Conservation (phyloP, 2,329 filamentous ascomycete genomes). For the Cordyceps cicadae region DNA sequence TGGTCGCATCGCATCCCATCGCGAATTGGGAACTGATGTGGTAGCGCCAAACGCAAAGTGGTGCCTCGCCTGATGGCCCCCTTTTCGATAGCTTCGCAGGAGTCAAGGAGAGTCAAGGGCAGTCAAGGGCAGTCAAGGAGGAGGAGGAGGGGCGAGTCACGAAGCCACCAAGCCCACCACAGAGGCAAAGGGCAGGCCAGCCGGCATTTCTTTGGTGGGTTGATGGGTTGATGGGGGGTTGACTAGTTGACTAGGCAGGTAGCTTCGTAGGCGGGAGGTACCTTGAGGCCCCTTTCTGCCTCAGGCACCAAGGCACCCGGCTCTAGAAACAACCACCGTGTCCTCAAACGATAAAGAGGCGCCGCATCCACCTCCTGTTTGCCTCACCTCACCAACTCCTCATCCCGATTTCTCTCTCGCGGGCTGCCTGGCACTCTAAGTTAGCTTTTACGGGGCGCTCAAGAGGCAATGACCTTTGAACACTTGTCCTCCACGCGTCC, state of each 20-base stretch:
- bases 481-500: slow-evolving; percentile 20
- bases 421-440: background rate
- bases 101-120: background rate
- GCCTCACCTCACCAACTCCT: background rate
- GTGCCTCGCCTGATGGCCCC: slow-evolving; percentile 5
- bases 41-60: slow-evolving; percentile 2
- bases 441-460: slow-evolving; percentile 3
- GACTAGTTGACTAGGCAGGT: too few relatives aligned
- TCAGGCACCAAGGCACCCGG: slow-evolving; percentile 19
- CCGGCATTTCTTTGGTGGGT: too few relatives aligned
- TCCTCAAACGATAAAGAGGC: slow-evolving; percentile 28
- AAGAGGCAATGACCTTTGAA: slow-evolving; percentile 16
- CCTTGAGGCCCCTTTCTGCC: slow-evolving; percentile 17
- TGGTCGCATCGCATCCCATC: slow-evolving; percentile 1
- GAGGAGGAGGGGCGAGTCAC: background rate
- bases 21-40: background rate
- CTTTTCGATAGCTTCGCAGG: background rate
- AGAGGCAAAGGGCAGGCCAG: too few relatives aligned
- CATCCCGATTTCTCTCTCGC: background rate
- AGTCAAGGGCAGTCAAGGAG: background rate
- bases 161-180: too few relatives aligned
- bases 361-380: slow-evolving; percentile 18
- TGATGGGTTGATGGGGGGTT: too few relatives aligned
- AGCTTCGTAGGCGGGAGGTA: too few relatives aligned
- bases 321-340: slow-evolving; percentile 18